Evolutionary conservation across 1,284 basidiomycete genomes (phyloP), one percentile per base, ranked within the genome.

Genomic region (Mycosarcoma mackinlayi): DNA sequence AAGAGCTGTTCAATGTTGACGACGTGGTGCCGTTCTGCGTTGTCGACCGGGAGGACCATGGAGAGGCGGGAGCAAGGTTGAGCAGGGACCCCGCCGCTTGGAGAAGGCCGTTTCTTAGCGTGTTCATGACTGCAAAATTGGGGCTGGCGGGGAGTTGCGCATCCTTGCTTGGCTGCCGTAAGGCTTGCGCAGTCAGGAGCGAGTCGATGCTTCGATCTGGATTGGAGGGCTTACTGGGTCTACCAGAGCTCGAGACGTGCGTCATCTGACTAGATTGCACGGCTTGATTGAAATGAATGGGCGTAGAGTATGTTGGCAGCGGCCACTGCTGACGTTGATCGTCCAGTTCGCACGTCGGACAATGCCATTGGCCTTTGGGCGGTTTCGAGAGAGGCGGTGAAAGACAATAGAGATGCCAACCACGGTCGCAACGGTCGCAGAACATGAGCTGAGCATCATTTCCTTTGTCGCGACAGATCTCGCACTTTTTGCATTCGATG

Each of bases 361-460:
- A 81, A 24, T 58, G 70, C 78, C 78, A 80, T 37, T 56, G 49
- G 6, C 74, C 74, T 37, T 53, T 54, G 23, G 61, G 70, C 19
- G 76, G 75, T 47, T 77, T 75, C 3, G 41, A 16, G 2, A 85
- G 83, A 33, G 82, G 85, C 74, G 93, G 93, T 18, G 86, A 81
- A 45, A 97, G 86, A 83, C 94, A 97, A 76, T 91, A 88, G 85
- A 90, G 89, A 83, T 98, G 95, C 92, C 92, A 97, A 87, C 92
- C 93, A 86, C 93, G 87, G 85, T 98, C 95, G 83, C 95, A 98
- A 48, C 86, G 88, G 85, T 98, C 95, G 83, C 95, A 98, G 76
- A 98, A 92, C 67, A 98, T 84, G 76, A 98, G 89, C 57, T 88
- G 87, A 55, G 87, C 94, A 83, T 95, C 94, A 81, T 93, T 90